Conservation (phyloP, 1,284 basidiomycete species). For the Exobasidium rhododendri region DNA sequence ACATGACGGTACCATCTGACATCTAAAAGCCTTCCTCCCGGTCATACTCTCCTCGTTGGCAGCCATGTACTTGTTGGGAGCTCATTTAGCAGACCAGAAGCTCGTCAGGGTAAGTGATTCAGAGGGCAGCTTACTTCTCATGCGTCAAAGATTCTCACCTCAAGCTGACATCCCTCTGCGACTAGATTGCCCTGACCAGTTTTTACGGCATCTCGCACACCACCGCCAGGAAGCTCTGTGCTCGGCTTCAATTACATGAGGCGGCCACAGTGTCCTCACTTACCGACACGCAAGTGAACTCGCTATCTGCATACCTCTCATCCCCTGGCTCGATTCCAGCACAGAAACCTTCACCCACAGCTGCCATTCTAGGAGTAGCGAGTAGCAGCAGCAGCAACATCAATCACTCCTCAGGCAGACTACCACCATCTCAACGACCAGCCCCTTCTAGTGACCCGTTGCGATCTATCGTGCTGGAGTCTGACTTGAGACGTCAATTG, state of each 20-base stretch:
- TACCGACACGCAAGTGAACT: constrained; percentile 74
- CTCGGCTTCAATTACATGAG: constrained; percentile 77
- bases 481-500: constrained; percentile 72
- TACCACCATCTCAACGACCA: constrained; percentile 32
- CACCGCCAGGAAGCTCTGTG: constrained; percentile 74
- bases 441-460: constrained; percentile 58
- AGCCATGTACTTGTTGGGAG: constrained; percentile 54
- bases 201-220: constrained; percentile 78
- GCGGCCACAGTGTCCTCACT: constrained; percentile 71
- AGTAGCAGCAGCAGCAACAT: constrained; percentile 17
- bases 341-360: constrained; percentile 58
- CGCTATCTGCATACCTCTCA: constrained; percentile 80
- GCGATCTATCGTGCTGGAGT: constrained; percentile 72
- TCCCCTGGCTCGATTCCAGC: constrained; percentile 67
- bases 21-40: too few species aligned
- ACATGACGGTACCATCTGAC: too few species aligned
- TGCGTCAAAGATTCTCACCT: background rate
- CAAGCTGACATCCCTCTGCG: background rate
- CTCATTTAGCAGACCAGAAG: constrained; percentile 52
- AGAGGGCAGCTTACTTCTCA: too few species aligned
- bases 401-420: background rate
- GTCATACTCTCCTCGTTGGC: too few species aligned
- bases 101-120: constrained; percentile 49
- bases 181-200: constrained; percentile 73
- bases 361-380: constrained; percentile 4